Base-by-base conservation (phyloP, 768 basidiomycete species). In the Boletus bicolor region DNA sequence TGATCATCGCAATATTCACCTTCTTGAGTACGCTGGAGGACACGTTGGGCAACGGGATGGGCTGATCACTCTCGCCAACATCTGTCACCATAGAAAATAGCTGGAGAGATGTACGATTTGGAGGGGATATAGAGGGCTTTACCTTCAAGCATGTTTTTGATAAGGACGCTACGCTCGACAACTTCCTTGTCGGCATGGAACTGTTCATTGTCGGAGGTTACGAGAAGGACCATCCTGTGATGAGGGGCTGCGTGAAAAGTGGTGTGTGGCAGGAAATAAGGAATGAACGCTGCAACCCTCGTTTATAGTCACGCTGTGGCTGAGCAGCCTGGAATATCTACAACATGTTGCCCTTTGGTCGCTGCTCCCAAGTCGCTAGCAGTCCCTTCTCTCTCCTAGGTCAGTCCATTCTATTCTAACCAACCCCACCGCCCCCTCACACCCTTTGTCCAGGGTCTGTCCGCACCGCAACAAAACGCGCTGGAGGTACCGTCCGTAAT, bases 61-160 rank as follows among this genome's bases (percentile, higher is more conserved):
- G 86, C 67, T 94, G 89, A 76, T 95, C 92, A 59, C 85, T 86
- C 75, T 97, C 95, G 64, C 93, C 94, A 53, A 96, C 88, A 76
- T 98, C 94, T 97, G 64, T 54, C 60, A 45, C 30, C 38, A 38
- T 34, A 32, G 47, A 34, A 42, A 53, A 47, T 32, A 24, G 48
- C 32, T 55, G 14, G 44, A 28, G 43, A 37, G 36, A 17, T 34
- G 45, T n/a, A 26, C 21, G 28, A 28, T 17, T 38, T 19, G 44
- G 6, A 8, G 37, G 7, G 9, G 35, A 51, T 36, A 39, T 57
- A 49, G 53, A 37, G 50, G 55, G 55, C 38, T 7, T 65, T 54
- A 92, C 97, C 97, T 76, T 98, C 97, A 51, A 98, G 89, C 97
- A 99, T 98, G 80, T 97, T 96, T 82, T 96, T 97, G 75, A 99